phyloP scores from a whole-genome alignment of 108 stramenopile species.

The Craspedostauros australis region DNA sequence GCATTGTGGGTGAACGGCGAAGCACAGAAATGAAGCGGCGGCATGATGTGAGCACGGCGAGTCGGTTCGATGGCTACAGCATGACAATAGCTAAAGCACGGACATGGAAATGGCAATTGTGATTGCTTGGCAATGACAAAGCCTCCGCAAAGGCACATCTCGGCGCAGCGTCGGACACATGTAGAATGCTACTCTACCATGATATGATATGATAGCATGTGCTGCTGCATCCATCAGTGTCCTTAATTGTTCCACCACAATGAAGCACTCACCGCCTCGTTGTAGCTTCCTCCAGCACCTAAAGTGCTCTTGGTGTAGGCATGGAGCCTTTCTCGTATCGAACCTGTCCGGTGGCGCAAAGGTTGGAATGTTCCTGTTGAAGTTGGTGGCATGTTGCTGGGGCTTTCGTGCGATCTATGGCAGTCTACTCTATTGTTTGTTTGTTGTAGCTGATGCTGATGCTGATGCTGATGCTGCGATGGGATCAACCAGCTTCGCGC shows the following conservation, averaged over 20 bases:
- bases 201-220: neutral
- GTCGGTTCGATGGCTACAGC: neutral
- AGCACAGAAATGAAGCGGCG: neutral
- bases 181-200: no score
- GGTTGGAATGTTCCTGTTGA: conserved; percentile 78
- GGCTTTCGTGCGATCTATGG: neutral
- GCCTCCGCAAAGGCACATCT: neutral
- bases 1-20: neutral
- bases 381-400: conserved; percentile 22
- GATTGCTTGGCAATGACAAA: neutral
- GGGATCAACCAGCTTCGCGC: no score
- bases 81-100: neutral
- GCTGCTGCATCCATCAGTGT: neutral
- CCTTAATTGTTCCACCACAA: no score
- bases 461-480: no score
- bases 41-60: neutral
- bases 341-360: conserved; percentile 74
- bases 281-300: conserved; percentile 82
- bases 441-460: no score
- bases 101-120: neutral
- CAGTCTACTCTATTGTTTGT: no score
- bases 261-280: conserved; percentile 83
- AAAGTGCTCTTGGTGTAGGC: conserved; percentile 81
- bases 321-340: conserved; percentile 80
- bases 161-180: no score